Base-by-base conservation (phyloP, 1,284 basidiomycete genomes). In the Rhodofomes roseus region DNA sequence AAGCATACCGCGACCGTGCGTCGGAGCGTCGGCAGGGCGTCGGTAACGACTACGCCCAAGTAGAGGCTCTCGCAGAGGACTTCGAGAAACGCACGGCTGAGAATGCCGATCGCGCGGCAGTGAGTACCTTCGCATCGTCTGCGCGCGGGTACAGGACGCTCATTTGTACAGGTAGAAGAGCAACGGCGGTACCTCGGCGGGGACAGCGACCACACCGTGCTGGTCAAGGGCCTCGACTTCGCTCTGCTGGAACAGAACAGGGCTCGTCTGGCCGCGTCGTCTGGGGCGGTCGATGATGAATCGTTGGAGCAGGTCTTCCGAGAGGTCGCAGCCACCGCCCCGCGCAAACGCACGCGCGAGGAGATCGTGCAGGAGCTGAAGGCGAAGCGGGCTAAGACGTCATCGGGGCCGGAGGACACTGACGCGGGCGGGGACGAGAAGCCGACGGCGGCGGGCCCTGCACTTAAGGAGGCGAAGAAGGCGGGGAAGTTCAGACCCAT, bases 141-240 rank as follows among this genome's bases (percentile, higher is more conserved):
- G 9, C 29, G 40, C 31, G 31, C 31, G 18, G 4, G 12, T 25
- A 2, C 58, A 58, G 31, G 4, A 5, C 37, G 25, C 25, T 39
- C 41, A 58, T 59, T 55, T 46, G 27, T 59, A n/a, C 59, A 92
- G 86, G 76, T 95, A 18, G 91, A 93, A 57, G 81, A 86, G 59
- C 85, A 93, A 70, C 82, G 93, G 48, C 80, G 80, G 50, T 94
- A 93, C 71, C 82, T 96, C 1, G 94, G 94, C n/a, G 93, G 93
- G 37, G 93, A 96, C 72, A 84, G 86, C 44, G 83, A 88, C 57
- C 92, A 96, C 71, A 87, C 90, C 2, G 84, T 95, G 51, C 83
- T 95, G 4, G 92, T 95, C 43, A 96, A 94, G 67, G 92, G 95
- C n/a, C 85, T 97, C 36, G 95, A 97, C 70, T 84, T 89, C 70